Percentiles rank a stretch among this genome's conserved stretches.
phyloP scores from a whole-genome alignment of 164 flowering plant species.

The Saururus chinensis region DNA sequence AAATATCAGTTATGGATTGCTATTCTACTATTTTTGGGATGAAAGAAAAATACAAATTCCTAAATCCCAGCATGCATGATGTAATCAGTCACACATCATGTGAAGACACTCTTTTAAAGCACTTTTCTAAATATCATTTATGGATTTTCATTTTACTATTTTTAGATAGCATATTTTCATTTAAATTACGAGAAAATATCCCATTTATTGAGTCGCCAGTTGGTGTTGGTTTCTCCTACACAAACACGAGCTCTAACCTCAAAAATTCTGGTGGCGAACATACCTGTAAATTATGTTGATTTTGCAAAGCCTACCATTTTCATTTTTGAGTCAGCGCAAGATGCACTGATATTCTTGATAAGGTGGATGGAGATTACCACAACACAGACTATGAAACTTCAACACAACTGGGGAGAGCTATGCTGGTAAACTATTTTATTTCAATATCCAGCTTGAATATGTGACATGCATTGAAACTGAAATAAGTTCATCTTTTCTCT shows the following conservation, averaged over 20 bases:
- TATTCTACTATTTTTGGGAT: too few species aligned
- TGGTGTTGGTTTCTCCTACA: slow-evolving; percentile 88
- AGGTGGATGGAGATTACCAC: slow-evolving; percentile 79
- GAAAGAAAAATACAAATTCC: too few species aligned
- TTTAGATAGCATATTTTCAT: too few species aligned
- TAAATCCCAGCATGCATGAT: too few species aligned
- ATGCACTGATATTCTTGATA: slow-evolving; percentile 49
- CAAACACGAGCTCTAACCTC: slow-evolving; percentile 63
- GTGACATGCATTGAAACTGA: neutral
- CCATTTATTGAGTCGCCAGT: slow-evolving; percentile 90
- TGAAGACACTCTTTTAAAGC: too few species aligned
- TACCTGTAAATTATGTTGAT: slow-evolving; percentile 35
- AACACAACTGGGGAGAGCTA: slow-evolving; percentile 91
- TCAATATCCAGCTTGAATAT: neutral
- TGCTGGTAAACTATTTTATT: slow-evolving; percentile 55
- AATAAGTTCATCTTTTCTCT: neutral
- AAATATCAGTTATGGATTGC: too few species aligned
- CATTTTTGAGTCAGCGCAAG: slow-evolving; percentile 52
- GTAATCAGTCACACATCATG: too few species aligned
- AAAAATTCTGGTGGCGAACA: slow-evolving; percentile 57
- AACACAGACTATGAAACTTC: slow-evolving; percentile 64
- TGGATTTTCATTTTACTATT: too few species aligned
- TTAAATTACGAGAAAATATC: too few species aligned
- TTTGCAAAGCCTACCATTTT: neutral
- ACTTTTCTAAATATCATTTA: too few species aligned